These are phyloP conservation scores for Podospora fimiseda DNA, from an alignment of 495 filamentous ascomycete species.

Conservation along the genomic window DNA sequence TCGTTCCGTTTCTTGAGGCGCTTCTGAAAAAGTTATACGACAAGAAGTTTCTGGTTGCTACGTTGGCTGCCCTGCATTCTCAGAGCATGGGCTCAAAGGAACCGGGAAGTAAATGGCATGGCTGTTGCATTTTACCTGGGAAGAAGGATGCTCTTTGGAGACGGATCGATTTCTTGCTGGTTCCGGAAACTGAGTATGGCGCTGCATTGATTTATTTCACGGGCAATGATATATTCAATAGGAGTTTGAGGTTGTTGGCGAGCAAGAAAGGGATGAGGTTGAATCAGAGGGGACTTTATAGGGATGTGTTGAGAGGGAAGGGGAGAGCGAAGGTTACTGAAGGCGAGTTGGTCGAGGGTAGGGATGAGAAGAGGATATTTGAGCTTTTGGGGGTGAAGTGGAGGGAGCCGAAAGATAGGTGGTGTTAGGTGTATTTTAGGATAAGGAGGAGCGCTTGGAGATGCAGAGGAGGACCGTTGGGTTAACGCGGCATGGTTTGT, in stretches of 20 bases:
- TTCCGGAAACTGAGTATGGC: slow-evolving; percentile 73
- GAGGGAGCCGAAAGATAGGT: slow-evolving; percentile 73
- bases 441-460: not conserved
- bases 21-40: slow-evolving; percentile 58
- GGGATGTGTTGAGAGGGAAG: slow-evolving; percentile 59
- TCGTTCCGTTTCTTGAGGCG: slow-evolving; percentile 56
- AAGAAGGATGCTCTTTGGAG: slow-evolving; percentile 52
- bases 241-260: slow-evolving; percentile 76
- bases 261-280: slow-evolving; percentile 78
- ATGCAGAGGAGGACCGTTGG: not conserved
- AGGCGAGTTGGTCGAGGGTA: slow-evolving; percentile 67
- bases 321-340: slow-evolving; percentile 59
- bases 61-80: slow-evolving; percentile 35
- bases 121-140: slow-evolving; percentile 63
- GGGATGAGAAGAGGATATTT: slow-evolving; percentile 79
- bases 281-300: slow-evolving; percentile 79
- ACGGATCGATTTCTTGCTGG: slow-evolving; percentile 80
- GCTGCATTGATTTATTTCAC: slow-evolving; percentile 94
- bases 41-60: slow-evolving; percentile 52
- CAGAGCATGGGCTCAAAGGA: slow-evolving; percentile 21
- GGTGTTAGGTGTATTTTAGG: slow-evolving; percentile 42
- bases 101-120: slow-evolving; percentile 76
- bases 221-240: slow-evolving; percentile 94
- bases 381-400: slow-evolving; percentile 80
- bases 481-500: too few relatives aligned